Percentiles rank a stretch among this genome's conserved stretches.
Conservation (phyloP, 169 alveolate species). For the Plasmodium ovale region DNA sequence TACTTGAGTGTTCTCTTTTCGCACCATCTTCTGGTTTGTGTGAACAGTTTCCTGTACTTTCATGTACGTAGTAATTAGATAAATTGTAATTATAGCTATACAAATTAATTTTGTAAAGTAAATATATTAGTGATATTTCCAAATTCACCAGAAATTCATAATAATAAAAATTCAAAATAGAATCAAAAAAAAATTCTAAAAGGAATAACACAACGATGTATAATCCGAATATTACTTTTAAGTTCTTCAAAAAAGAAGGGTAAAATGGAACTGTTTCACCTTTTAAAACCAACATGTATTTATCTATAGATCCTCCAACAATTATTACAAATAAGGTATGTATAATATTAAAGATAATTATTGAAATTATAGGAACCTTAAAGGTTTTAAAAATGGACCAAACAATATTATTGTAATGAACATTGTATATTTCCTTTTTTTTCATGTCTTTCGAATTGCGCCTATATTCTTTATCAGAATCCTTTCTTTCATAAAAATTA, state of each 20-base stretch:
- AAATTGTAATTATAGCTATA: conserved; percentile 29
- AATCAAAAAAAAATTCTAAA: conserved; percentile 32
- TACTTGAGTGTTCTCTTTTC: neutral
- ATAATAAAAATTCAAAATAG: conserved; percentile 52
- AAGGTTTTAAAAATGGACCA: conserved; percentile 62
- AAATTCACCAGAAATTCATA: conserved; percentile 33
- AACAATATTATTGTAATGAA: conserved; percentile 41
- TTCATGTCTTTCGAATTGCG: conserved; percentile 5
- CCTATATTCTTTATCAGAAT: neutral
- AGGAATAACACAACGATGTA: conserved; percentile 20
- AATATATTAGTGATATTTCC: conserved; percentile 28
- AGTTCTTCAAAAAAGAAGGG: conserved; percentile 23
- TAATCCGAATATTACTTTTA: conserved; percentile 26
- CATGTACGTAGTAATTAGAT: conserved; percentile 13
- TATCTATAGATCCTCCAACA: conserved; percentile 30
- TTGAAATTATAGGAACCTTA: conserved; percentile 34
- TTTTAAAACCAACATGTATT: conserved; percentile 19
- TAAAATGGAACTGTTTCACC: conserved; percentile 45
- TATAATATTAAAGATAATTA: conserved; percentile 36
- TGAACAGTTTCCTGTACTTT: conserved; percentile 1
- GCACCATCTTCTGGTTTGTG: neutral
- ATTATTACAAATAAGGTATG: conserved; percentile 26
- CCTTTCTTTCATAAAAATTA: conserved; percentile 7
- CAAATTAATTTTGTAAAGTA: conserved; percentile 44
- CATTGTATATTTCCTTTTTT: conserved; percentile 19